A percentile compares a stretch with the other conserved stretches of the same genome.
phyloP scores from a whole-genome alignment of 768 basidiomycete genomes.

The Punctularia strigosozonata region DNA sequence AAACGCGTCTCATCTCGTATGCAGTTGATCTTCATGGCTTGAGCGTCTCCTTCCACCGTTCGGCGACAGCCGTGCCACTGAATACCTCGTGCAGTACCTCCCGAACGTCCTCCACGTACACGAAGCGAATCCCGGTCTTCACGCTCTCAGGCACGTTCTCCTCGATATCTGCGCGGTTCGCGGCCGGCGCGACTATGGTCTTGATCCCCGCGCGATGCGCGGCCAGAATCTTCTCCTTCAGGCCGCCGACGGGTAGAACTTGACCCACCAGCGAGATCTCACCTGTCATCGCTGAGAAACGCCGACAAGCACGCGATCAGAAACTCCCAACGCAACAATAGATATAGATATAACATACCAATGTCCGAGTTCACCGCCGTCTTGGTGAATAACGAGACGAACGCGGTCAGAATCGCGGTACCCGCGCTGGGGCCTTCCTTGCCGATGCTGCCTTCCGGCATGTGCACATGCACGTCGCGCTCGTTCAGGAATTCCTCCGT shows the following conservation, averaged over 20 bases:
- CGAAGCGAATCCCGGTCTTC: conserved; percentile 88
- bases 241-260: conserved; percentile 89
- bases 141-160: conserved; percentile 96
- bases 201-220: conserved; percentile 96
- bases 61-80: conserved; percentile 40
- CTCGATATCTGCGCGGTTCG: conserved; percentile 89
- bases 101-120: conserved; percentile 88
- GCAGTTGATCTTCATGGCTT: conserved; percentile 14
- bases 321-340: not conserved
- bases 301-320: not conserved
- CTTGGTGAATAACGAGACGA: conserved; percentile 86
- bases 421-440: conserved; percentile 97
- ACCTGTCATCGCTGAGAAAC: conserved; percentile 95
- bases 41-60: conserved; percentile 61
- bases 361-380: conserved; percentile 79
- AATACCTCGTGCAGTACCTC: conserved; percentile 89
- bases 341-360: conserved; percentile 36
- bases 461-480: conserved; percentile 88
- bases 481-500: conserved; percentile 76
- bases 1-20: too few species aligned
- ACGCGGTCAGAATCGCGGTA: conserved; percentile 83
- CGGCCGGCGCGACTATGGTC: conserved; percentile 77
- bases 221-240: conserved; percentile 94
- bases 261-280: conserved; percentile 95
- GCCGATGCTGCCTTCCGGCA: conserved; percentile 89